phyloP scores from a whole-genome alignment of 2,329 filamentous ascomycete species.

The Chaetomiaceae sp. region DNA sequence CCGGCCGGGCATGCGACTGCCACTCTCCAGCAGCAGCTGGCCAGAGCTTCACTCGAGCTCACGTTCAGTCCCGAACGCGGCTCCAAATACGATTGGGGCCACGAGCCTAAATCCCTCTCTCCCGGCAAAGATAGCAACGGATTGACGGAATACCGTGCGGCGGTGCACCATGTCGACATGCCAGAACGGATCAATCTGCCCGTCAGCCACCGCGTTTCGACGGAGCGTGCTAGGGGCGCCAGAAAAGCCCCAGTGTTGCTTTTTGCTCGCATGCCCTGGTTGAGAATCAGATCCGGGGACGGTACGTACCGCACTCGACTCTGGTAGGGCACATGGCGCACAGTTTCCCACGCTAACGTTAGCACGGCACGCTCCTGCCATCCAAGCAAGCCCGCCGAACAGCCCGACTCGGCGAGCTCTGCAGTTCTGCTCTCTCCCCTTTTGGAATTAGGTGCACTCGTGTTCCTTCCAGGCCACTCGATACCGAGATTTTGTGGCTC shows the following conservation, averaged over 20 bases:
- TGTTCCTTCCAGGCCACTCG: neutral
- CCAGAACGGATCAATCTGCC: neutral
- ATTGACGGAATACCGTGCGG: too few species aligned
- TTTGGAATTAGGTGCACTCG: neutral
- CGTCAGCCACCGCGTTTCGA: conserved; percentile 18
- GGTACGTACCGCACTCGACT: conserved; percentile 2
- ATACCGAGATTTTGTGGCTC: too few species aligned
- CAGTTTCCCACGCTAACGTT: neutral
- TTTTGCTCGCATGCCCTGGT: conserved; percentile 6
- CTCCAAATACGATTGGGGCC: neutral
- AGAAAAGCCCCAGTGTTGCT: conserved; percentile 9
- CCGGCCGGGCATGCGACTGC: neutral
- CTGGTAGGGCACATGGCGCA: neutral
- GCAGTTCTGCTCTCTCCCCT: neutral
- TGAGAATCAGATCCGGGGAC: neutral
- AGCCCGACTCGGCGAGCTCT: neutral
- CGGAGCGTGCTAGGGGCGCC: conserved; percentile 11
- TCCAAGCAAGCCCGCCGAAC: neutral
- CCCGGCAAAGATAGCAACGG: too few species aligned
- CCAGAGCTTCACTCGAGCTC: neutral
- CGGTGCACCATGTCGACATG: too few species aligned
- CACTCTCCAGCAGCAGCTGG: neutral
- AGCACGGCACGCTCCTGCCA: neutral
- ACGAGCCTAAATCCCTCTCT: neutral
- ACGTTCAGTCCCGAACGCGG: too few species aligned